Conservation (phyloP, 441 rosid species). For the Capsella rubella region DNA sequence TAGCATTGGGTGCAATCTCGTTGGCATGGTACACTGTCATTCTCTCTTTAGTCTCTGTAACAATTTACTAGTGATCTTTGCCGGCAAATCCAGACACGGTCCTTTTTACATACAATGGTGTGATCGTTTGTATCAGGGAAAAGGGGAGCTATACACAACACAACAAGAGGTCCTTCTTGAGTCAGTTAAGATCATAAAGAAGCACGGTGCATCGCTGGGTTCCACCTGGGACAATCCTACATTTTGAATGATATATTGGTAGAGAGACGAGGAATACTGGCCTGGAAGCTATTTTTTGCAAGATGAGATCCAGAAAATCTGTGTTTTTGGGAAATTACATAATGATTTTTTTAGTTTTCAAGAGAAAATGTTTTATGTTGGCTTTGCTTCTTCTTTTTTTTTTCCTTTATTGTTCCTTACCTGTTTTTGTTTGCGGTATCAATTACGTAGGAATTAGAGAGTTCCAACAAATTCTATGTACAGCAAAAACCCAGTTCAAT, state of each 20-base stretch:
- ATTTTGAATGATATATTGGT: constrained; percentile 28
- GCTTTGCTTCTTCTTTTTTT: neutral
- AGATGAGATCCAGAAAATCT: neutral
- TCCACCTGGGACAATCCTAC: constrained; percentile 45
- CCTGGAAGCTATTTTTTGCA: constrained; percentile 2
- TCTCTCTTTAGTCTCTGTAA: neutral
- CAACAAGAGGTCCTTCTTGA: constrained; percentile 80
- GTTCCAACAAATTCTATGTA: constrained; percentile 1
- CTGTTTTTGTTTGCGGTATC: neutral
- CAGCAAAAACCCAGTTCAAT: constrained; percentile 8
- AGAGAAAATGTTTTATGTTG: neutral
- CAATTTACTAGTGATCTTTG: neutral
- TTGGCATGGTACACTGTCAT: constrained; percentile 58
- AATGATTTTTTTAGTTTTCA: neutral
- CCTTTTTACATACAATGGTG: neutral
- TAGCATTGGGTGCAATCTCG: constrained; percentile 87
- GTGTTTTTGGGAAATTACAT: constrained; percentile 1
- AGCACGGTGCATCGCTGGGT: constrained; percentile 77
- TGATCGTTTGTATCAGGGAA: constrained; percentile 51
- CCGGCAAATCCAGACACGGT: neutral
- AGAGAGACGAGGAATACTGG: neutral
- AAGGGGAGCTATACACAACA: constrained; percentile 65
- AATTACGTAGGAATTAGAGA: neutral
- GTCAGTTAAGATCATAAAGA: constrained; percentile 68
- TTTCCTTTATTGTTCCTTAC: neutral